Evolutionary conservation across 352 stramenopile species (phyloP), one percentile per base, ranked within the genome.

Genomic region (Phytophthora meadii): DNA sequence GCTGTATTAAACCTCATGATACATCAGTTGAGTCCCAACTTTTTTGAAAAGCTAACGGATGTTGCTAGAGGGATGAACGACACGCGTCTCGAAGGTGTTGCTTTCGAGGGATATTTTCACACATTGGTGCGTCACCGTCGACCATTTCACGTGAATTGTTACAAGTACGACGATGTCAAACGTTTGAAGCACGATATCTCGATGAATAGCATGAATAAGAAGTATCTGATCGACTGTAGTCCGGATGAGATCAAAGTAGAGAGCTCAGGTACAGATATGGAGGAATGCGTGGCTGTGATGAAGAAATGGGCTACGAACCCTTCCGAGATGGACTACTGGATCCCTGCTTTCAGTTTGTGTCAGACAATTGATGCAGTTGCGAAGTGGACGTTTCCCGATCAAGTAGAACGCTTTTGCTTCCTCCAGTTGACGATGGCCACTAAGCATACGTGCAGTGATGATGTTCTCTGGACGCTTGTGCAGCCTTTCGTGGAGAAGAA

Each of bases 281-380:
- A 54, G 1, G 34, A 69, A 36, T 61, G 41, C 30, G 42, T 58
- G 24, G 30, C 11, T 22, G 12, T 52, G 39, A 50, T 70, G 60
- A 15, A 54, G 40, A 36, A 12, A 2, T 70, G 65, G 59, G 60
- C 59, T 5, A 17, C 5, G 25, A 62, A 54, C 11, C 34, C 60
- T 17, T 51, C n/a, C 30, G 5, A 27, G 19, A 65, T 70, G 65
- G 59, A 70, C 34, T 73, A 65, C 53, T 69, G 52, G 52, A 56
- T 61, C 27, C 54, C 58, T 4, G 32, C 28, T 42, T 36, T 49
- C 30, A 61, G 42, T 54, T n/a, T 66, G 49, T 56, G 44, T 36
- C 46, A 54, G 27, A 64, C 39, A 53, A 49, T 69, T 49, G 59
- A 61, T 60, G 52, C 65, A 2, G 46, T 61, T 58, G 52, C 59